phyloP scores from a whole-genome alignment of 148 eudicot species.

The Silene latifolia region DNA sequence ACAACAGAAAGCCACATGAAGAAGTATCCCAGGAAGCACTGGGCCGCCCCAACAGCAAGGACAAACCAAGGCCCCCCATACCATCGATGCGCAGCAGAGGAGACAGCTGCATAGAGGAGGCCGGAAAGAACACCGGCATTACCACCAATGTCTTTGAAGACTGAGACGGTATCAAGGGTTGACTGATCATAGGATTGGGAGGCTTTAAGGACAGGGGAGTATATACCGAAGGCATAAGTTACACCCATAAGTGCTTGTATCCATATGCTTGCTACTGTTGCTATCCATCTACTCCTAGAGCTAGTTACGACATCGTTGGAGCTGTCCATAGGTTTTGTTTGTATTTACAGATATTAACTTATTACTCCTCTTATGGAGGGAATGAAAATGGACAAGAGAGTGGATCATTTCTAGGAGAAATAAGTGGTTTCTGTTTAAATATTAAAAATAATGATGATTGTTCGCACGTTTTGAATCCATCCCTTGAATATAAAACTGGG shows the following conservation, averaged over 20 bases:
- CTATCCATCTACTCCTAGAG: constrained; percentile 53
- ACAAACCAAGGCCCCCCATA: constrained; percentile 62
- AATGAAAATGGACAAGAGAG: background rate
- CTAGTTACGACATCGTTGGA: constrained; percentile 1
- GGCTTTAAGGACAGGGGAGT: constrained; percentile 75
- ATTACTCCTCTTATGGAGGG: background rate
- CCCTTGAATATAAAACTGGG: constrained; percentile 7
- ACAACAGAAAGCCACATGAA: constrained; percentile 75
- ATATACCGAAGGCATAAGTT: constrained; percentile 78
- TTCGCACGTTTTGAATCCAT: constrained; percentile 16
- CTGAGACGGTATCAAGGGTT: constrained; percentile 82
- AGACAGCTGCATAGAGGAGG: constrained; percentile 55
- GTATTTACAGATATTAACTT: background rate
- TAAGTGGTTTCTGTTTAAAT: background rate
- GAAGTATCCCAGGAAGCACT: constrained; percentile 74
- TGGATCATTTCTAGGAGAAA: background rate
- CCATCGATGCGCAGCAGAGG: constrained; percentile 9
- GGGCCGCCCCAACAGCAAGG: constrained; percentile 57
- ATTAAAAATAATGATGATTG: background rate
- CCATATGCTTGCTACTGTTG: constrained; percentile 78
- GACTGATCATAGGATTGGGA: constrained; percentile 68
- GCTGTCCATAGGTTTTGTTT: constrained; percentile 13
- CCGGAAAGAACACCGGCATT: constrained; percentile 90
- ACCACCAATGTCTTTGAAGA: constrained; percentile 92
- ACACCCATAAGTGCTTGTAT: constrained; percentile 77